Evolutionary conservation across 352 stramenopile genomes (phyloP).

Genomic region (Pythium volutum): DNA sequence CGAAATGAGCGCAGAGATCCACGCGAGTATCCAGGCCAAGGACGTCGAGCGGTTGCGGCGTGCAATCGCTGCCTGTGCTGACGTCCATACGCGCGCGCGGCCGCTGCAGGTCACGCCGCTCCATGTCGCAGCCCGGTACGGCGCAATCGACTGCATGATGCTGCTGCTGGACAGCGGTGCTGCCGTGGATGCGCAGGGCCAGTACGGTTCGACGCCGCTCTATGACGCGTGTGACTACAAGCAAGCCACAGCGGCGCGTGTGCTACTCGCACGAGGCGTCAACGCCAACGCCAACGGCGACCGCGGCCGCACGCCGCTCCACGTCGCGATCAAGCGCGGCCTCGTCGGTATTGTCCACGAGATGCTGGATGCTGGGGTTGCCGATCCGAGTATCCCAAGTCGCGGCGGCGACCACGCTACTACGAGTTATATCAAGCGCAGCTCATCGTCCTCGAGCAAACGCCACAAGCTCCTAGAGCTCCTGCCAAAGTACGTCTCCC

Average conservation of each 20-base stretch:
- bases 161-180: conserved; percentile 26
- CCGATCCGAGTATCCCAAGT: neutral
- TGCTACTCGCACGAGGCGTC: conserved; percentile 25
- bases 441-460: neutral
- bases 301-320: conserved; percentile 38
- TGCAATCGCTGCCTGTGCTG: conserved; percentile 13
- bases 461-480: neutral
- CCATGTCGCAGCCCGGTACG: conserved; percentile 32
- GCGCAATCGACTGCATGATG: conserved; percentile 20
- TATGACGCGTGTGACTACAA: conserved; percentile 23
- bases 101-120: conserved; percentile 26
- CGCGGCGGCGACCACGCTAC: neutral
- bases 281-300: conserved; percentile 28
- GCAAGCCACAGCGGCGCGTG: conserved; percentile 18
- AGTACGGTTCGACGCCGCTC: conserved; percentile 15
- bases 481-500: conserved; percentile 1
- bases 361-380: conserved; percentile 32
- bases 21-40: neutral
- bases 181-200: conserved; percentile 21
- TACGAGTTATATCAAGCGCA: neutral
- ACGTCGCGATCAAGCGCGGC: conserved; percentile 31
- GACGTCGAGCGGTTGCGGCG: neutral
- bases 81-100: conserved; percentile 28
- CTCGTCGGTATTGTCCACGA: conserved; percentile 31
- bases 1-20: conserved; percentile 2